Conservation (phyloP, 129 eudicot species). For the Saposhnikovia divaricata region DNA sequence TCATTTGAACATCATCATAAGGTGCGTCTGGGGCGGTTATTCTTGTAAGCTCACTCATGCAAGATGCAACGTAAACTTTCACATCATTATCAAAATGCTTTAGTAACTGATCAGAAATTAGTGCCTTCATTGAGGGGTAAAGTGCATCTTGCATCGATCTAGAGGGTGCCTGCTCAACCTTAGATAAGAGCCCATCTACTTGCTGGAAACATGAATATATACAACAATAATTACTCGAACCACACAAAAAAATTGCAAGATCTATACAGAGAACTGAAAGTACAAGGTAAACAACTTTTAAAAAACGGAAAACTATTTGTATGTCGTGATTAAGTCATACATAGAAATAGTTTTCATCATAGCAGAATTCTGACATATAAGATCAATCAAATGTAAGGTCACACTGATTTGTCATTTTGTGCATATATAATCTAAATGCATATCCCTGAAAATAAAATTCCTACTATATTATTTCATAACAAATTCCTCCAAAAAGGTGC, state of each 20-base stretch:
- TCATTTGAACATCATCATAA: conserved; percentile 50
- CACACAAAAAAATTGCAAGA: background rate
- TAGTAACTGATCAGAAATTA: conserved; percentile 34
- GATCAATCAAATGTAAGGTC: background rate
- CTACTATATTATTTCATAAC: background rate
- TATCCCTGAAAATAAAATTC: background rate
- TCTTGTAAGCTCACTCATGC: conserved; percentile 52
- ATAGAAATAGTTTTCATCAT: background rate
- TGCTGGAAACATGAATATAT: conserved; percentile 27
- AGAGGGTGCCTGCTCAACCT: conserved; percentile 52
- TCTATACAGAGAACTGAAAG: background rate
- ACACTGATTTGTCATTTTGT: background rate
- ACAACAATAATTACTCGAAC: background rate
- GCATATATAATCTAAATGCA: background rate
- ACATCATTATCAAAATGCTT: conserved; percentile 39
- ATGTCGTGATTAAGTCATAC: background rate
- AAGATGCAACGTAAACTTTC: conserved; percentile 51
- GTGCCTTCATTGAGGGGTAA: conserved; percentile 47
- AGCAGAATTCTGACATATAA: background rate
- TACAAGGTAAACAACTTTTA: background rate
- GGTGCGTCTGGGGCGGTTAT: conserved; percentile 57
- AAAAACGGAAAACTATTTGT: background rate
- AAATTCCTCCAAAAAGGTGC: background rate
- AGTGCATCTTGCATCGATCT: conserved; percentile 43
- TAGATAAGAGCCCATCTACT: conserved; percentile 44